A percentile compares a stretch with the other conserved stretches of the same genome.
These are phyloP conservation scores for Paramyrothecium sp. DNA, from an alignment of 2,329 filamentous ascomycete species.

Conservation along the genomic window DNA sequence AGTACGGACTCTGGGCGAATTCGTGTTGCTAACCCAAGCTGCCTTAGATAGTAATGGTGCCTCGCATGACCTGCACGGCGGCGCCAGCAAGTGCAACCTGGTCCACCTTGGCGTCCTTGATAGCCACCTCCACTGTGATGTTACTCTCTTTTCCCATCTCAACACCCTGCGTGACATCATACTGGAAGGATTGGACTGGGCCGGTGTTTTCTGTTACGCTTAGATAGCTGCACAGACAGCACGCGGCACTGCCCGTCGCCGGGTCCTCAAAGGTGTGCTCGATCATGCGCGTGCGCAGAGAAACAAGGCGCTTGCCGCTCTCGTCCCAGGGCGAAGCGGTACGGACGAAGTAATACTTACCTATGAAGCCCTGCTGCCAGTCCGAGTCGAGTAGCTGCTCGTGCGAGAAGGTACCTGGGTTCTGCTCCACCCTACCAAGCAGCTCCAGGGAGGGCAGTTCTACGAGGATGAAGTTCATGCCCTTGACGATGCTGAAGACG, in stretches of 20 bases:
- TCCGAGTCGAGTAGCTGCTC: constrained; percentile 46
- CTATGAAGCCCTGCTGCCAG: constrained; percentile 54
- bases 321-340: constrained; percentile 25
- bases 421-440: constrained; percentile 41
- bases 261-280: constrained; percentile 52
- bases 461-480: constrained; percentile 71
- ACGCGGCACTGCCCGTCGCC: constrained; percentile 62
- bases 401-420: constrained; percentile 29
- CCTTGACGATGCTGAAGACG: constrained; percentile 65
- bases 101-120: constrained; percentile 26
- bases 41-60: constrained; percentile 27
- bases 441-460: constrained; percentile 59
- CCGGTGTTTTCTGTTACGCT: constrained; percentile 36
- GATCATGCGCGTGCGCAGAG: constrained; percentile 62
- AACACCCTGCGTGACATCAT: constrained; percentile 62
- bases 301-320: constrained; percentile 22
- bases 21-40: constrained; percentile 1
- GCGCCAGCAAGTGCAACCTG: constrained; percentile 30
- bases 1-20: background rate
- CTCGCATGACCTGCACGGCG: constrained; percentile 32
- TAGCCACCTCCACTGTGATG: constrained; percentile 45
- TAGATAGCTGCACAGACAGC: constrained; percentile 54
- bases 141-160: constrained; percentile 63
- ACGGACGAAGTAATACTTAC: constrained; percentile 59
- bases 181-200: constrained; percentile 33